Base-by-base conservation (phyloP, 1,139 yeast species). In the Debaryomycetaceae sp. region DNA sequence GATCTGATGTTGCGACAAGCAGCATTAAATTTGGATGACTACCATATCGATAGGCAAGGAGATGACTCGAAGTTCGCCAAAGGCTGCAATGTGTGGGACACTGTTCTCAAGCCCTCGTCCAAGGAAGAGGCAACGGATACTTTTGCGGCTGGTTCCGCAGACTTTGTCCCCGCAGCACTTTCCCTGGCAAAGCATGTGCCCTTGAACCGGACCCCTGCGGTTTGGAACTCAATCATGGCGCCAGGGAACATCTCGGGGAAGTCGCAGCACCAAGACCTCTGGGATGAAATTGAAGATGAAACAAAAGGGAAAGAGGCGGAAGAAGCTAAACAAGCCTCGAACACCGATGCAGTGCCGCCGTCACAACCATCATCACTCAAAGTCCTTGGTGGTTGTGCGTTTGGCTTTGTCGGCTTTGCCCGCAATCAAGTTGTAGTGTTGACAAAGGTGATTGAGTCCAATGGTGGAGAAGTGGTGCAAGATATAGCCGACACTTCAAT, bases 1-100 rank as follows among this genome's bases (percentile, higher is more conserved):
- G 85, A 84, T 49, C 75, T 84, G 28, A 49, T 75, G 3, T 58
- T 64, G 27, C 60, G 95, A 38, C 75, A 72, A 3, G 86, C 85
- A 0, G 62, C 75, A 2, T 51, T 85, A 30, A 71, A 70, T 18
- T 63, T 61, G 30, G 56, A 60, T 15, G 65, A 67, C 33, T 77
- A 72, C 43, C 68, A 42, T 11, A 40, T 63, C 16, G 44, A 41
- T 6, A 43, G 48, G 10, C 46, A 48, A 20, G 42, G 44, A 3
- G 22, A 18, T 10, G 32, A 39, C 15, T 38, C 53, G 31, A 55
- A 69, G 16, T 81, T 81, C 9, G 40, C 45, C 16, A 64, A 55
- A 16, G 71, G 85, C 0, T 75, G 80, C 41, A 45, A 56, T 11
- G 68, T 75, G 29, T 75, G 83, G 82, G 56, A 61, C 23, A 55